Conservation (phyloP, 1,284 basidiomycete species). For the Vanrija sp. region DNA sequence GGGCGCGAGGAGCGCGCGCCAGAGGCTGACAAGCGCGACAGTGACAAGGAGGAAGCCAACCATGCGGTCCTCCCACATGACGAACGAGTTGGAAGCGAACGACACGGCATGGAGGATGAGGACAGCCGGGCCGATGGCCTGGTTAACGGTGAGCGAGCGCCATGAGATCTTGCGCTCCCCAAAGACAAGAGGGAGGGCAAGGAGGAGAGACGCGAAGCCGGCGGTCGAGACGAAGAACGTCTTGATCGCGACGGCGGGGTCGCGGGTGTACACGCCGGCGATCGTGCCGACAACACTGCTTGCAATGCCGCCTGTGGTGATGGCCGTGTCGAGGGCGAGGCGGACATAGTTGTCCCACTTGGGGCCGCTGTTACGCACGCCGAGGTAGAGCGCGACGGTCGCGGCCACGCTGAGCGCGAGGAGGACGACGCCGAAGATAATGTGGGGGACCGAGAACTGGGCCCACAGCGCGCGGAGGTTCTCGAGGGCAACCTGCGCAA, state of each 20-base stretch:
- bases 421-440: conserved; percentile 59
- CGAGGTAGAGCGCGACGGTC: conserved; percentile 43
- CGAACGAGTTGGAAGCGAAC: conserved; percentile 89
- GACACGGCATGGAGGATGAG: conserved; percentile 65
- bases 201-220: conserved; percentile 34
- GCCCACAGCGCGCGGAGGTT: conserved; percentile 88
- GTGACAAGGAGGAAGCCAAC: conserved; percentile 69
- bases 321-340: conserved; percentile 38
- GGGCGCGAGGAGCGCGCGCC: conserved; percentile 60
- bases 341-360: conserved; percentile 44
- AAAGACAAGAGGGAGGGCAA: conserved; percentile 24
- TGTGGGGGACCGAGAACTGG: conserved; percentile 77
- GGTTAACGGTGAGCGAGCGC: conserved; percentile 14
- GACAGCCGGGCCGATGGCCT: conserved; percentile 52
- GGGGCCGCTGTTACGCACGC: conserved; percentile 38
- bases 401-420: conserved; percentile 46
- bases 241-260: conserved; percentile 54
- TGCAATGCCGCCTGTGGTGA: conserved; percentile 18
- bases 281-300: conserved; percentile 33
- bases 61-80: conserved; percentile 89
- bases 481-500: conserved; percentile 62
- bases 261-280: conserved; percentile 30
- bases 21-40: conserved; percentile 55
- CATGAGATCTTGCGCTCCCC: conserved; percentile 3
- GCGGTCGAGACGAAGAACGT: conserved; percentile 23